Percentiles rank a stretch among this genome's conserved stretches.
Conservation (phyloP, 371 early-diverging fungal species). For the Chytridiales sp. region DNA sequence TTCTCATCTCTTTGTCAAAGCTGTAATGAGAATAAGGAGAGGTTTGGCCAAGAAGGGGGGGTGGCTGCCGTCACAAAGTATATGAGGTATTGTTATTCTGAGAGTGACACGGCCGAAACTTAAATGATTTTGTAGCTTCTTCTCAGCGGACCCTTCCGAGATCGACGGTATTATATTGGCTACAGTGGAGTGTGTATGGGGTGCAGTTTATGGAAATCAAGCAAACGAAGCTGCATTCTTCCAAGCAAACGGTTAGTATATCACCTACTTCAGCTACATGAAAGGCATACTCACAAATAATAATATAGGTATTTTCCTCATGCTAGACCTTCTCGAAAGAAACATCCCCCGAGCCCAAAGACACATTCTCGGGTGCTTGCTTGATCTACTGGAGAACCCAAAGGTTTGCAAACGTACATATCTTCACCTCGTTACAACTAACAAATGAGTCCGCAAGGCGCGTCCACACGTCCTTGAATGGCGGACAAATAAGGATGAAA, state of each 20-base stretch:
- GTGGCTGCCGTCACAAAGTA: slow-evolving; percentile 36
- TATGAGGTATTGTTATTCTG: slow-evolving; percentile 34
- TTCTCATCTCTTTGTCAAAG: slow-evolving; percentile 44
- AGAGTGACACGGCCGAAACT: too few species aligned
- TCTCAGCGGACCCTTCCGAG: slow-evolving; percentile 35
- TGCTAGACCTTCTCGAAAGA: slow-evolving; percentile 38
- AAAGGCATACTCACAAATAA: too few species aligned
- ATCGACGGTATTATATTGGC: slow-evolving; percentile 28
- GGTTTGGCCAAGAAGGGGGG: slow-evolving; percentile 43
- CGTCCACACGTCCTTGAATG: slow-evolving; percentile 39
- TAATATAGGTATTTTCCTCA: slow-evolving; percentile 34
- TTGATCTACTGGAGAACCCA: slow-evolving; percentile 47
- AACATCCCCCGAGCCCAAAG: slow-evolving; percentile 18
- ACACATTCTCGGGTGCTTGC: slow-evolving; percentile 41
- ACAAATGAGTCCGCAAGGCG: slow-evolving; percentile 14
- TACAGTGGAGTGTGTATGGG: slow-evolving; percentile 47
- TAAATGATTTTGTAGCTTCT: slow-evolving; percentile 30
- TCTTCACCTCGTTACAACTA: not conserved
- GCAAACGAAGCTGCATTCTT: slow-evolving; percentile 39
- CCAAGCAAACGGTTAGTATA: slow-evolving; percentile 27
- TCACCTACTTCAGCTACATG: not conserved
- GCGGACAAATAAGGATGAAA: slow-evolving; percentile 24
- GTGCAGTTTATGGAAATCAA: slow-evolving; percentile 35
- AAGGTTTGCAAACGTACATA: slow-evolving; percentile 23
- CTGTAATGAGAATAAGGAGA: slow-evolving; percentile 36